Evolutionary conservation across 768 basidiomycete species (phyloP).

Genomic region (Hysterangium stoloniferum): DNA sequence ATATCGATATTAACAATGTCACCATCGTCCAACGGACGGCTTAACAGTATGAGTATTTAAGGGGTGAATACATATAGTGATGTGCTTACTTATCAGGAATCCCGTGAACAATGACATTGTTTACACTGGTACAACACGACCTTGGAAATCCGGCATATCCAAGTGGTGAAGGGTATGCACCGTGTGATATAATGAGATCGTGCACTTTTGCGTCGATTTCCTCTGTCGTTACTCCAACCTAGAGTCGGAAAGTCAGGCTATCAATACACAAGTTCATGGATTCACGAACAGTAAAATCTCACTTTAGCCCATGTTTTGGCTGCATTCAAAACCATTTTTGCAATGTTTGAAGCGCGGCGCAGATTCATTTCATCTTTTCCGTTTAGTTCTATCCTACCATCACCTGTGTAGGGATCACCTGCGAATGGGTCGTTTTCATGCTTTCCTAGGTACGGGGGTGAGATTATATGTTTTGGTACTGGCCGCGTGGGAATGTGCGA

Average conservation of each 20-base stretch:
- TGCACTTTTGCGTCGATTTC: conserved; percentile 68
- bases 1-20: conserved; percentile 89
- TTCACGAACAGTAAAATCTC: conserved; percentile 14
- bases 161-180: conserved; percentile 84
- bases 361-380: conserved; percentile 44
- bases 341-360: conserved; percentile 47
- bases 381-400: conserved; percentile 41
- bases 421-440: conserved; percentile 17
- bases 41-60: conserved; percentile 22
- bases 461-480: conserved; percentile 49
- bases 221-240: conserved; percentile 71
- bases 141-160: conserved; percentile 68
- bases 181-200: conserved; percentile 53
- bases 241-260: conserved; percentile 8
- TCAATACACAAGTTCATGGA: neutral
- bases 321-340: conserved; percentile 47
- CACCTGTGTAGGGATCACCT: conserved; percentile 17
- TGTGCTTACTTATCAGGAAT: conserved; percentile 80
- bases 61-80: neutral
- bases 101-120: conserved; percentile 82
- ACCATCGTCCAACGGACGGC: conserved; percentile 70
- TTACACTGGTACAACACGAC: conserved; percentile 81
- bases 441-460: conserved; percentile 44
- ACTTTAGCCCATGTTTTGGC: conserved; percentile 50
- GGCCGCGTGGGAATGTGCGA: conserved; percentile 47